Conservation (phyloP, 1,284 basidiomycete genomes). For the Cryptococcus sp. region DNA sequence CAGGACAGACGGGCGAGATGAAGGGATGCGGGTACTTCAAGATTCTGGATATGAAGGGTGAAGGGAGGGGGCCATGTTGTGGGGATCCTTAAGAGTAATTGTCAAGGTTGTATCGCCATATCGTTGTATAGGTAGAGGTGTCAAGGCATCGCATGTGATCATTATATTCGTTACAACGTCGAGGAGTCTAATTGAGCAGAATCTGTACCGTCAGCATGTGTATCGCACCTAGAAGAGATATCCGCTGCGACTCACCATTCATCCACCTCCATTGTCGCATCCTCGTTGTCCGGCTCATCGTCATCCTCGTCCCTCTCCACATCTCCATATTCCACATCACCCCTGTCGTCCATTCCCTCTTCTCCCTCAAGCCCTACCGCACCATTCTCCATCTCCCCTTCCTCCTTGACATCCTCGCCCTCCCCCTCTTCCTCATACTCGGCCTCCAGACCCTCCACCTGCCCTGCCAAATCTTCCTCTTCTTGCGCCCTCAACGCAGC, state of each 20-base stretch:
- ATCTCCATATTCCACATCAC: constrained; percentile 18
- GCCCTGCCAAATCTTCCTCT: constrained; percentile 11
- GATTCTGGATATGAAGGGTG: constrained; percentile 66
- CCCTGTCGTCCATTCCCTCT: constrained; percentile 23
- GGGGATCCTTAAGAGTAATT: constrained; percentile 11
- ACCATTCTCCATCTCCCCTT: constrained; percentile 25
- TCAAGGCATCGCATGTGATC: neutral
- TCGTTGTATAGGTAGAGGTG: too few species aligned
- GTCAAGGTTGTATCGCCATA: neutral
- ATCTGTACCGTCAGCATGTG: too few species aligned
- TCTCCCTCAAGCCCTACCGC: constrained; percentile 19
- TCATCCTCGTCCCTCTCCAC: constrained; percentile 24
- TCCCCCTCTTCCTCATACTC: constrained; percentile 16
- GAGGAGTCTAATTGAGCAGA: neutral
- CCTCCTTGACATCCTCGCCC: constrained; percentile 17
- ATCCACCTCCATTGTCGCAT: constrained; percentile 15
- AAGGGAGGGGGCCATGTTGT: constrained; percentile 55
- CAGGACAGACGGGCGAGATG: constrained; percentile 67
- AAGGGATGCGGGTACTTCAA: constrained; percentile 80
- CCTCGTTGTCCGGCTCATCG: constrained; percentile 37
- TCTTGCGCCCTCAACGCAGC: constrained; percentile 20
- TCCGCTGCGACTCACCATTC: neutral
- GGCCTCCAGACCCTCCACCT: constrained; percentile 19
- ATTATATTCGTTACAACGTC: neutral
- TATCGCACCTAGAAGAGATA: too few species aligned